Conservation (phyloP, 495 filamentous ascomycete species). For the Parathielavia appendiculata region DNA sequence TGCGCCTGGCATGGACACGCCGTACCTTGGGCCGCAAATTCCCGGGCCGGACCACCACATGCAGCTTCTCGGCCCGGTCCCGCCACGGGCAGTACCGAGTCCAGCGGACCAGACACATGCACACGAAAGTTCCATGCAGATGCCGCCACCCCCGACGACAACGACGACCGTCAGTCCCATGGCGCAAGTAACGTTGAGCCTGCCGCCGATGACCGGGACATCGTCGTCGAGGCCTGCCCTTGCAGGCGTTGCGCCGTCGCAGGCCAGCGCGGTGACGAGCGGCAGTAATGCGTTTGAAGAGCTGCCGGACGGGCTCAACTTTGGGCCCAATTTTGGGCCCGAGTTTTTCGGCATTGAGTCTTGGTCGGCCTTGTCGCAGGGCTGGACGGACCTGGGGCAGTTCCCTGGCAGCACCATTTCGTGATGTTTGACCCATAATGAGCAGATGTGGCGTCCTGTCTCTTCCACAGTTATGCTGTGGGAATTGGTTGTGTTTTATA, state of each 20-base stretch:
- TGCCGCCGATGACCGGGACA: conserved; percentile 2
- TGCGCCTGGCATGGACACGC: conserved; percentile 12
- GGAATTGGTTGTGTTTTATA: not conserved
- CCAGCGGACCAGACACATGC: not conserved
- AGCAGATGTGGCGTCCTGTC: not conserved
- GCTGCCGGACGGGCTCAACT: conserved; percentile 23
- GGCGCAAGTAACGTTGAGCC: not conserved
- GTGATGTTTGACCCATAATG: not conserved
- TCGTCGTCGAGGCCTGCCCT: not conserved
- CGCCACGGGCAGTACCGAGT: not conserved
- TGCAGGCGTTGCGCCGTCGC: conserved; percentile 20
- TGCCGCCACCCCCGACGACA: not conserved
- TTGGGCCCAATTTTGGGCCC: conserved; percentile 28
- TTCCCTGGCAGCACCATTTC: conserved; percentile 12
- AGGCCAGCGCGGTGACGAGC: conserved; percentile 24
- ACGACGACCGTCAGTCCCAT: conserved; percentile 8
- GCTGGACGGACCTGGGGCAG: conserved; percentile 19
- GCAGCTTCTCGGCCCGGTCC: not conserved
- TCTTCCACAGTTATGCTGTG: not conserved
- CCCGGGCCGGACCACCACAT: conserved; percentile 1
- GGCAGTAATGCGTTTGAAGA: conserved; percentile 32
- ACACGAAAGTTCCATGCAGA: not conserved
- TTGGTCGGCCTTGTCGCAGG: conserved; percentile 22
- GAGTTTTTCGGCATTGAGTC: conserved; percentile 24
- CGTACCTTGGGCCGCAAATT: conserved; percentile 11